phyloP scores from a whole-genome alignment of 768 basidiomycete species.

The Boletus reticuloceps region DNA sequence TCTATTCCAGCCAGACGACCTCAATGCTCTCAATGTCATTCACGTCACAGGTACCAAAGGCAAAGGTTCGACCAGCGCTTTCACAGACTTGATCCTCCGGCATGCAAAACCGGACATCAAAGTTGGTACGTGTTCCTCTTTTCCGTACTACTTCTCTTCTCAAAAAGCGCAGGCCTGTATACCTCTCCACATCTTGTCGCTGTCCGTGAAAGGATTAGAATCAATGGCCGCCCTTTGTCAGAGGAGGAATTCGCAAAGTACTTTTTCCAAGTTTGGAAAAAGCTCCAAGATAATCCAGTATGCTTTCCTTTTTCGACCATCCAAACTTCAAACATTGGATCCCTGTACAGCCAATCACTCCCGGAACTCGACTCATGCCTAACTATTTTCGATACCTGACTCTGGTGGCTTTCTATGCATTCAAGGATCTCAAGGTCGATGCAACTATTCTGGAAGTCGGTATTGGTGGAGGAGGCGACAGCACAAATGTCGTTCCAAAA shows the following conservation, averaged over 20 bases:
- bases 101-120: constrained; percentile 70
- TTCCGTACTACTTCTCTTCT: neutral
- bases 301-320: constrained; percentile 7
- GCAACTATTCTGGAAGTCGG: constrained; percentile 96
- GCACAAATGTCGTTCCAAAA: constrained; percentile 91
- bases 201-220: constrained; percentile 91
- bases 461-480: constrained; percentile 90
- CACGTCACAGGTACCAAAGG: constrained; percentile 99
- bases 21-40: constrained; percentile 88
- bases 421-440: constrained; percentile 76
- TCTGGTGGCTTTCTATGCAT: constrained; percentile 87
- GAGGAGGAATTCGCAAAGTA: constrained; percentile 86
- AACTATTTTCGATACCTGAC: constrained; percentile 94
- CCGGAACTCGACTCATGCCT: constrained; percentile 70
- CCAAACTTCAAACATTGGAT: neutral
- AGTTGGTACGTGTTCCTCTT: constrained; percentile 55
- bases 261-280: constrained; percentile 97
- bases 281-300: constrained; percentile 66
- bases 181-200: constrained; percentile 96
- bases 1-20: constrained; percentile 61
- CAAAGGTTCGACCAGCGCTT: constrained; percentile 96
- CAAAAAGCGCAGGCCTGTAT: constrained; percentile 66
- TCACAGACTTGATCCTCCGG: constrained; percentile 84
- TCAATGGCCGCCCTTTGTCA: constrained; percentile 86
- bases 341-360: constrained; percentile 40